Conservation (phyloP, 2,329 filamentous ascomycete species). For the Trichoderma atrobrunneum region DNA sequence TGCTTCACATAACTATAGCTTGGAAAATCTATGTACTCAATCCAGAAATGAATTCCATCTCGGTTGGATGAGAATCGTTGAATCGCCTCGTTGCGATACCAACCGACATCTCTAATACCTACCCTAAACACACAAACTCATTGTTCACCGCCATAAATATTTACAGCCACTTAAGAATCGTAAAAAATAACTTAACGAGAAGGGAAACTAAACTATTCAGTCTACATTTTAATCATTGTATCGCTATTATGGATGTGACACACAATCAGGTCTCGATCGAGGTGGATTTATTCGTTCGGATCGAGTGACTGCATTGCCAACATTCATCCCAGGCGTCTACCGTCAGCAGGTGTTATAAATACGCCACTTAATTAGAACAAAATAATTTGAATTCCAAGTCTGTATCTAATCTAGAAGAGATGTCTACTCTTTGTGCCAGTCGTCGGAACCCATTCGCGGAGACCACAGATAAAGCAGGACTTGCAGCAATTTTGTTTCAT, state of each 20-base stretch:
- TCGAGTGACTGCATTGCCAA: background rate
- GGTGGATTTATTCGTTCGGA: background rate
- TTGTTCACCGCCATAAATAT: background rate
- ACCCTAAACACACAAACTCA: background rate
- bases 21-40: background rate
- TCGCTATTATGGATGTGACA: background rate
- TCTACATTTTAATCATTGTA: fast-evolving
- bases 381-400: background rate
- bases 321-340: background rate
- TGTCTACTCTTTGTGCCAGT: no score
- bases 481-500: background rate
- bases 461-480: background rate
- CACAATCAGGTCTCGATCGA: background rate
- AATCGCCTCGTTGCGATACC: background rate
- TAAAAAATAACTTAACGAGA: background rate
- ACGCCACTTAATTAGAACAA: background rate
- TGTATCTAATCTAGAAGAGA: background rate
- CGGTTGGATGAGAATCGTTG: background rate
- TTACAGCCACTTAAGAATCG: background rate
- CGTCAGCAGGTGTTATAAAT: background rate
- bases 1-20: background rate
- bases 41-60: background rate
- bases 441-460: background rate
- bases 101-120: background rate
- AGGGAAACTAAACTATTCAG: background rate